Percentiles rank a stretch among this genome's conserved stretches.
These are phyloP conservation scores for Penicillium coffeae DNA, from an alignment of 495 filamentous ascomycete species.

Conservation along the genomic window DNA sequence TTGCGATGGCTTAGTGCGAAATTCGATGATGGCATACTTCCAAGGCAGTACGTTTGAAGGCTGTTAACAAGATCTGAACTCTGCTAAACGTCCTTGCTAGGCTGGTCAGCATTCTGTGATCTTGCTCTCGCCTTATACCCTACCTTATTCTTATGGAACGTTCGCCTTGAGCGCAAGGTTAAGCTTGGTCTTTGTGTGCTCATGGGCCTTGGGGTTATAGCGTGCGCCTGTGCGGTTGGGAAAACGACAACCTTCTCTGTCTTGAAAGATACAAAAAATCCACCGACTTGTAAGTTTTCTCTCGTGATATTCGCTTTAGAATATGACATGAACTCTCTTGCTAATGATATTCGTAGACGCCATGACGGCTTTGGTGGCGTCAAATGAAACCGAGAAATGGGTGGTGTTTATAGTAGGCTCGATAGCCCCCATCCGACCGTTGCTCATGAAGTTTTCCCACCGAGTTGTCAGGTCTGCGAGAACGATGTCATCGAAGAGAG, in stretches of 20 bases:
- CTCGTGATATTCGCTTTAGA: too few species aligned
- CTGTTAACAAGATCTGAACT: too few species aligned
- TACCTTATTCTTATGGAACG: conserved; percentile 35
- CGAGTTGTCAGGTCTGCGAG: neutral
- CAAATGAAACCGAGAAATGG: conserved; percentile 17
- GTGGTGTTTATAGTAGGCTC: conserved; percentile 15
- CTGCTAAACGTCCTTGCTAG: neutral
- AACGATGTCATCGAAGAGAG: too few species aligned
- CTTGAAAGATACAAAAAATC: conserved; percentile 5
- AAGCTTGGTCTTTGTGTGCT: conserved; percentile 40
- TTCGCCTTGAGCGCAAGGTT: conserved; percentile 33
- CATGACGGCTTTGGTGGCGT: conserved; percentile 6
- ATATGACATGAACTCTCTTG: too few species aligned
- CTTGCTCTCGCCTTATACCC: conserved; percentile 28
- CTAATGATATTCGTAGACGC: conserved; percentile 9
- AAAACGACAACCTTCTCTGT: conserved; percentile 9
- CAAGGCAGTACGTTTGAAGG: too few species aligned
- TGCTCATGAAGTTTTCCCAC: conserved; percentile 9
- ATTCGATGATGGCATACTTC: conserved; percentile 10
- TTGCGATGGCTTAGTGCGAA: conserved; percentile 9
- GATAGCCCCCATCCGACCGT: conserved; percentile 13
- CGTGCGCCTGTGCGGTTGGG: conserved; percentile 12
- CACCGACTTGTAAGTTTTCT: too few species aligned
- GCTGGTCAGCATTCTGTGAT: conserved; percentile 15
- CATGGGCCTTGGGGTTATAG: conserved; percentile 34